Evolutionary conservation across 2,329 filamentous ascomycete species (phyloP).

Genomic region (Beauveria australis): DNA sequence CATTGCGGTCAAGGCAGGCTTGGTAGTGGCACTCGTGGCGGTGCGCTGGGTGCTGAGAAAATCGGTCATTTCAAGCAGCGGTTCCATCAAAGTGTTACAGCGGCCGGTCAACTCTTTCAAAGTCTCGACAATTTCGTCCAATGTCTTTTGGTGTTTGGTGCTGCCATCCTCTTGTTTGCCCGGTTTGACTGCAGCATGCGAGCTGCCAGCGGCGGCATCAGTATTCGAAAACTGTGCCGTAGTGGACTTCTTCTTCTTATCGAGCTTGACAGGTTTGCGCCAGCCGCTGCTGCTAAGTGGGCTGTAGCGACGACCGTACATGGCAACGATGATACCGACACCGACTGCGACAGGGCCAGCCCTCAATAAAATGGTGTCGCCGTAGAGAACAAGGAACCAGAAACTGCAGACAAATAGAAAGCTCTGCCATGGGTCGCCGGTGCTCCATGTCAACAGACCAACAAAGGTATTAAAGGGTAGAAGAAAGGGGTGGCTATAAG

Average conservation of each 20-base stretch:
- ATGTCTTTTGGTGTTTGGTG: conserved; percentile 79
- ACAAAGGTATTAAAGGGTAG: conserved; percentile 78
- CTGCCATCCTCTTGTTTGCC: conserved; percentile 49
- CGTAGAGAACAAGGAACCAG: conserved; percentile 82
- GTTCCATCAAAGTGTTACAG: conserved; percentile 87
- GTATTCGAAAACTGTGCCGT: conserved; percentile 20
- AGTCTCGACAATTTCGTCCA: conserved; percentile 95
- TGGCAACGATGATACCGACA: conserved; percentile 70
- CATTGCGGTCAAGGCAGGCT: conserved; percentile 79
- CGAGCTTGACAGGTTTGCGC: conserved; percentile 38
- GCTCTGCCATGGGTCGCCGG: conserved; percentile 91
- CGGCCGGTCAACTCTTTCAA: conserved; percentile 82
- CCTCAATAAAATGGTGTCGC: conserved; percentile 70
- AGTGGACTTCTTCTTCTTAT: conserved; percentile 15
- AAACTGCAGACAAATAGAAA: conserved; percentile 80
- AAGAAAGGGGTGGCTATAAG: conserved; percentile 92
- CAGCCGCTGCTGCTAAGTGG: conserved; percentile 81
- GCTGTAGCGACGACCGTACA: conserved; percentile 87
- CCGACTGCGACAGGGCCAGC: conserved; percentile 80
- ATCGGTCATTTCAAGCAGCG: conserved; percentile 80
- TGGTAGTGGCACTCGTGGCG: conserved; percentile 82
- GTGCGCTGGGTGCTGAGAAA: conserved; percentile 88
- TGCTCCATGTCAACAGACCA: conserved; percentile 88
- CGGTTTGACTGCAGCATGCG: conserved; percentile 11
- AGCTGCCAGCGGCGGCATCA: conserved; percentile 19